These are phyloP conservation scores for Fistulifera pelliculosa DNA, from an alignment of 108 stramenopile genomes.

Conservation along the genomic window DNA sequence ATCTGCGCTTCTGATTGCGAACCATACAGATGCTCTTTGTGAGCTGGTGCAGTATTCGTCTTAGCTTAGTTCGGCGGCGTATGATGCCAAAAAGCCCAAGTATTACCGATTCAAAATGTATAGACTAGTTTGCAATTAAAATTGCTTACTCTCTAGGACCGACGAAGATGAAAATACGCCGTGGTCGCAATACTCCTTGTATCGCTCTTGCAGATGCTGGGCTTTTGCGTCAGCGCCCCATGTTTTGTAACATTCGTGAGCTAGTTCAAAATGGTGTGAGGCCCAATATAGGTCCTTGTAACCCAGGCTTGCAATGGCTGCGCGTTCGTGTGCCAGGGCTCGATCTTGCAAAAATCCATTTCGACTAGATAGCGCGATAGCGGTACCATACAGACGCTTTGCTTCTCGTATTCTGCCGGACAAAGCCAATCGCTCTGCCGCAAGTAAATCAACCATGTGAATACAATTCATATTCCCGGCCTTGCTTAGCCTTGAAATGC, in stretches of 20 bases:
- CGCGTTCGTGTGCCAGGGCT: slow-evolving; percentile 9
- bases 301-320: neutral
- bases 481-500: too few species aligned
- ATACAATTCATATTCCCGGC: too few species aligned
- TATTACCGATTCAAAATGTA: too few species aligned
- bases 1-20: neutral
- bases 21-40: neutral
- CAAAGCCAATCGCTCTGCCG: slow-evolving; percentile 2
- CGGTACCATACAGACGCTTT: neutral
- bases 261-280: neutral
- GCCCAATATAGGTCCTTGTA: neutral
- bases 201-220: neutral
- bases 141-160: too few species aligned
- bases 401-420: neutral
- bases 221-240: slow-evolving; percentile 4
- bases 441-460: too few species aligned
- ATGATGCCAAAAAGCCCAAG: too few species aligned
- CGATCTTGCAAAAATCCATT: slow-evolving; percentile 9
- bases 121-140: too few species aligned
- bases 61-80: too few species aligned
- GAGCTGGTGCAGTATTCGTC: too few species aligned
- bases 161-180: too few species aligned
- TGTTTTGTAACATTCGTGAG: neutral
- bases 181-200: neutral
- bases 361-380: slow-evolving; percentile 3